These are phyloP conservation scores for Venturia effusa DNA, from an alignment of 2,329 filamentous ascomycete species.

Conservation along the genomic window DNA sequence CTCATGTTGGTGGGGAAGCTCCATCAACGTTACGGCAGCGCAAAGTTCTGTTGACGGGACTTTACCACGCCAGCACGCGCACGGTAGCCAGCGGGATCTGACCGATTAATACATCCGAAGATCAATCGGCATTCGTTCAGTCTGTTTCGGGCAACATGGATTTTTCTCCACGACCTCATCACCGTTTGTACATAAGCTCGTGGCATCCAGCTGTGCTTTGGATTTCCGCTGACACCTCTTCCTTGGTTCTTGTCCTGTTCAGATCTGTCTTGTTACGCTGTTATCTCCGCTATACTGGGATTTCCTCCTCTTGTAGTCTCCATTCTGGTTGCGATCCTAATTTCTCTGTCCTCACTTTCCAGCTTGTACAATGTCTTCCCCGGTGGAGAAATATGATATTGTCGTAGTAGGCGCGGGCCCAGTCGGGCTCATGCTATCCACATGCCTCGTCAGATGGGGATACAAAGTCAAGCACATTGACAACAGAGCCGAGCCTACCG, in stretches of 20 bases:
- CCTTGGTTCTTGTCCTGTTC: neutral
- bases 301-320: neutral
- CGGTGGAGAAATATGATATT: slow-evolving; percentile 40
- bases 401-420: slow-evolving; percentile 87
- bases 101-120: neutral
- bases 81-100: neutral
- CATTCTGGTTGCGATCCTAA: neutral
- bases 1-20: neutral
- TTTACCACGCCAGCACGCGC: no score
- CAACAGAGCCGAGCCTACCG: slow-evolving; percentile 74
- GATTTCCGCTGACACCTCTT: neutral
- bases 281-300: neutral
- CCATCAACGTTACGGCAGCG: neutral
- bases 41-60: neutral
- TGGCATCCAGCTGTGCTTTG: neutral
- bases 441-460: slow-evolving; percentile 81
- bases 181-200: neutral
- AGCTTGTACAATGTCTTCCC: neutral
- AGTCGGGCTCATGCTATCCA: slow-evolving; percentile 77
- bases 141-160: neutral
- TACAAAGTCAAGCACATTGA: slow-evolving; percentile 95
- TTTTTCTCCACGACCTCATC: neutral
- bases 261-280: neutral
- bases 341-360: neutral
- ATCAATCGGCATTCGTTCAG: neutral